A percentile compares a stretch with the other conserved stretches of the same genome.
These are phyloP conservation scores for Annulohypoxylon moriforme DNA, from an alignment of 495 filamentous ascomycete species.

Conservation along the genomic window DNA sequence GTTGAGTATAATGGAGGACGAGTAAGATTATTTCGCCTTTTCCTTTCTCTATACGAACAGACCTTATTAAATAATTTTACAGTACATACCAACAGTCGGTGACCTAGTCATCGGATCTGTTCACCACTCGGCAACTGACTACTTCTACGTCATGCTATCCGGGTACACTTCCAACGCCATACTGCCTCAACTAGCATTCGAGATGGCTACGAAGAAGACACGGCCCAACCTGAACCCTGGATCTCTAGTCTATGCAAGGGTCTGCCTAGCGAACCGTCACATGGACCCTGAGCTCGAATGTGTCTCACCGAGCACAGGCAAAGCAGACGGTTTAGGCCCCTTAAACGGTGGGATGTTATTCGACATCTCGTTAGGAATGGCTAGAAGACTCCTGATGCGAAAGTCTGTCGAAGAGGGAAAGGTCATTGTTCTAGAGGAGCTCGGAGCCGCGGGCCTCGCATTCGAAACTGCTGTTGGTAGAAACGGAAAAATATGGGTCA, in stretches of 20 bases:
- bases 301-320: slow-evolving; percentile 85
- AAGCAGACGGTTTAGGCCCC: slow-evolving; percentile 87
- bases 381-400: slow-evolving; percentile 76
- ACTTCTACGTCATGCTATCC: slow-evolving; percentile 71
- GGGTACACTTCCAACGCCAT: slow-evolving; percentile 77
- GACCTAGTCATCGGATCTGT: slow-evolving; percentile 90
- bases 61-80: slow-evolving; percentile 23
- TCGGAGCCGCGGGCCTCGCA: slow-evolving; percentile 78
- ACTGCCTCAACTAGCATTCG: slow-evolving; percentile 89
- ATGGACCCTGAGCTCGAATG: slow-evolving; percentile 93
- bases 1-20: slow-evolving; percentile 75
- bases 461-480: slow-evolving; percentile 96
- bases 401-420: slow-evolving; percentile 71
- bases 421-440: slow-evolving; percentile 81
- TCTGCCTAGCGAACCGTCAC: slow-evolving; percentile 77
- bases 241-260: slow-evolving; percentile 85
- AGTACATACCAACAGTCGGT: slow-evolving; percentile 81
- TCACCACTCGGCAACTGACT: slow-evolving; percentile 76
- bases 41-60: not conserved
- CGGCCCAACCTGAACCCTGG: slow-evolving; percentile 79
- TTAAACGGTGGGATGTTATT: slow-evolving; percentile 90
- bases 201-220: slow-evolving; percentile 91
- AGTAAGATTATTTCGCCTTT: slow-evolving; percentile 52
- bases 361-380: slow-evolving; percentile 80
- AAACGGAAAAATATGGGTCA: slow-evolving; percentile 94